A percentile compares a stretch with the other conserved stretches of the same genome.
Conservation (phyloP, 192 early-diverging fungal species). For the Coemansia sp. region DNA sequence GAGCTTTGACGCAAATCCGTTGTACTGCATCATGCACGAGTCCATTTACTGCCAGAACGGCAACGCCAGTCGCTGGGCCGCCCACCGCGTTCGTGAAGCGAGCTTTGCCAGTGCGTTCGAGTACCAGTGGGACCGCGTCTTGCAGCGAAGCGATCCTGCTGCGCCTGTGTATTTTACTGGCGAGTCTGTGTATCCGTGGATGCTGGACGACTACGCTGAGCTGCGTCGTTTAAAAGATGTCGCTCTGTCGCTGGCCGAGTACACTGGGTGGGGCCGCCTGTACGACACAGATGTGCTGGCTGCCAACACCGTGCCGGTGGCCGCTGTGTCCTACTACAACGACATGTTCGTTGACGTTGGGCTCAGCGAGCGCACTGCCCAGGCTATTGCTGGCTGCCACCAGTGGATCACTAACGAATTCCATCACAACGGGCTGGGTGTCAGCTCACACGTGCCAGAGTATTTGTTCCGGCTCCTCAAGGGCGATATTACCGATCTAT, state of each 20-base stretch:
- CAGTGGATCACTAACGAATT: conserved; percentile 72
- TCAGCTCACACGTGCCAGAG: conserved; percentile 55
- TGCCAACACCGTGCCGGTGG: conserved; percentile 57
- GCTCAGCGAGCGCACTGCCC: conserved; percentile 60
- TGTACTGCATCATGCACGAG: conserved; percentile 69
- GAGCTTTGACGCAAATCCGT: conserved; percentile 60
- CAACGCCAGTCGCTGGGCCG: conserved; percentile 61
- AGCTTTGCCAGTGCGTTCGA: conserved; percentile 56
- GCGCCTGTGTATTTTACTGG: conserved; percentile 64
- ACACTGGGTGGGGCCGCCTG: conserved; percentile 56
- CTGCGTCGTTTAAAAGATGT: conserved; percentile 60
- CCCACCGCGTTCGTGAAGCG: conserved; percentile 56
- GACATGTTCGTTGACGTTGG: conserved; percentile 71
- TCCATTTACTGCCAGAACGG: conserved; percentile 66
- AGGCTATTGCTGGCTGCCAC: conserved; percentile 55
- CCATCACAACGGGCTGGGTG: conserved; percentile 62
- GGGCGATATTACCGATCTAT: conserved; percentile 54
- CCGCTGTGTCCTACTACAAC: conserved; percentile 67
- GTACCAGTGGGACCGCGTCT: conserved; percentile 43
- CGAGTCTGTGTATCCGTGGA: conserved; percentile 69
- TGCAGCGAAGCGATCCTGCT: conserved; percentile 11
- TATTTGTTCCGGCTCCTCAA: conserved; percentile 61
- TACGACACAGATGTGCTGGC: conserved; percentile 57
- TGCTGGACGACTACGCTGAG: conserved; percentile 71
- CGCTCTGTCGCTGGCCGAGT: conserved; percentile 60